These are phyloP conservation scores for Larix kaempferi DNA, from an alignment of 75 land plant genomes.

Conservation along the genomic window DNA sequence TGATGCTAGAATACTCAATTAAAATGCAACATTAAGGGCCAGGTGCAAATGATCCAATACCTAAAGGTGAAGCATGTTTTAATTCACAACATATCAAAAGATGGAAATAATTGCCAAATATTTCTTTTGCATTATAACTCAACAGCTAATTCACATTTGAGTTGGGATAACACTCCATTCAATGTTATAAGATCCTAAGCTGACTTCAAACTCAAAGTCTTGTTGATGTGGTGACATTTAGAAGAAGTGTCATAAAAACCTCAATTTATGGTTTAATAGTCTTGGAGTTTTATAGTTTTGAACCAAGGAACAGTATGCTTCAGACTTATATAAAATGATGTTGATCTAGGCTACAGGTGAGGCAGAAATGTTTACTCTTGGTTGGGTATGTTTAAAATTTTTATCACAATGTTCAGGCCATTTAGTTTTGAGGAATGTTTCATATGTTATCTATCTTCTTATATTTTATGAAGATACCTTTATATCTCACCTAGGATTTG, in stretches of 20 bases:
- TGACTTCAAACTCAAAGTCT: background rate
- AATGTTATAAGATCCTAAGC: background rate
- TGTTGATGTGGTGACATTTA: background rate
- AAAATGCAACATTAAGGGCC: background rate
- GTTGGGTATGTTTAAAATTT: background rate
- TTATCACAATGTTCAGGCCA: background rate
- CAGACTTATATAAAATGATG: too few relatives aligned
- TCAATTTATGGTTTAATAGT: background rate
- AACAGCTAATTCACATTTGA: background rate
- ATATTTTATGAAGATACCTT: too few relatives aligned
- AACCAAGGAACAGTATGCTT: background rate
- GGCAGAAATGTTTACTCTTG: background rate
- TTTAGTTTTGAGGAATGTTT: too few relatives aligned
- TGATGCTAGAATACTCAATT: background rate
- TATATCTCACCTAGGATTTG: too few relatives aligned
- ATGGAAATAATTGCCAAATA: background rate
- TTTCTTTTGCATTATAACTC: background rate
- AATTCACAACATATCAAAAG: background rate
- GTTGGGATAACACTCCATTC: background rate
- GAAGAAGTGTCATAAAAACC: background rate
- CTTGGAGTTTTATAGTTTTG: background rate
- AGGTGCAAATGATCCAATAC: background rate
- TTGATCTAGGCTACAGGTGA: background rate
- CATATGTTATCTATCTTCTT: too few relatives aligned
- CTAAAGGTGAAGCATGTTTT: background rate